These are phyloP conservation scores for Porogramme epimiltina DNA, from an alignment of 1,284 basidiomycete genomes.

Conservation along the genomic window DNA sequence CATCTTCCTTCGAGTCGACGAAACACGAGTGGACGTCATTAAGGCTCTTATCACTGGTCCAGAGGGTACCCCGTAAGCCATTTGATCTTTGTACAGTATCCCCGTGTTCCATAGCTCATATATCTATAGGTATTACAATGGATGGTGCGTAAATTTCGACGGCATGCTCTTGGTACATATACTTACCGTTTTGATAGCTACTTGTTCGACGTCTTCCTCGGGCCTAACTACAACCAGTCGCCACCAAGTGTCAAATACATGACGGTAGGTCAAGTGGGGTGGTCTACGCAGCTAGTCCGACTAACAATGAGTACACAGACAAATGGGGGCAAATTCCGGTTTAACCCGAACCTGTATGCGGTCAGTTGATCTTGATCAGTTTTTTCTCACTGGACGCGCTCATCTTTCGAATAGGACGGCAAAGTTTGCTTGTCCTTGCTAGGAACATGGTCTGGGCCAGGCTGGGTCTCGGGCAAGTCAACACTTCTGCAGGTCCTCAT, in stretches of 20 bases:
- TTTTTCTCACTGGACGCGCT: conserved; percentile 3
- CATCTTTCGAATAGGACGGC: conserved; percentile 57
- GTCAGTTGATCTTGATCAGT: conserved; percentile 54
- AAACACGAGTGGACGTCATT: conserved; percentile 86
- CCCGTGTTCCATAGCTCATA: no score
- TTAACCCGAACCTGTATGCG: conserved; percentile 91
- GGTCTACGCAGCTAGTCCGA: no score
- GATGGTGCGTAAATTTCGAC: conserved; percentile 55
- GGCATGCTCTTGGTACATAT: not conserved
- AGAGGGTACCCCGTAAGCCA: conserved; percentile 88
- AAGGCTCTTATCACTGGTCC: conserved; percentile 90
- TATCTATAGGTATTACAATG: conserved; percentile 70
- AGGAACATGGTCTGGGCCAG: conserved; percentile 91
- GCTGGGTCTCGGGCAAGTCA: conserved; percentile 85
- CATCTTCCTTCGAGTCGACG: conserved; percentile 85
- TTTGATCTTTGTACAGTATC: conserved; percentile 31
- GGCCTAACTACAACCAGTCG: conserved; percentile 76
- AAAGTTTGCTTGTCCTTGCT: conserved; percentile 91
- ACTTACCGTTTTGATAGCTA: not conserved
- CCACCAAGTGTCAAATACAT: conserved; percentile 88
- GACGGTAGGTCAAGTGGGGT: conserved; percentile 59
- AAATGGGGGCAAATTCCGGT: conserved; percentile 84
- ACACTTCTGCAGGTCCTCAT: conserved; percentile 80
- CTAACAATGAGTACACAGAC: conserved; percentile 51
- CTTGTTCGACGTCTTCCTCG: conserved; percentile 90